phyloP scores from a whole-genome alignment of 2,329 filamentous ascomycete species.

The Colletotrichum sp. region DNA sequence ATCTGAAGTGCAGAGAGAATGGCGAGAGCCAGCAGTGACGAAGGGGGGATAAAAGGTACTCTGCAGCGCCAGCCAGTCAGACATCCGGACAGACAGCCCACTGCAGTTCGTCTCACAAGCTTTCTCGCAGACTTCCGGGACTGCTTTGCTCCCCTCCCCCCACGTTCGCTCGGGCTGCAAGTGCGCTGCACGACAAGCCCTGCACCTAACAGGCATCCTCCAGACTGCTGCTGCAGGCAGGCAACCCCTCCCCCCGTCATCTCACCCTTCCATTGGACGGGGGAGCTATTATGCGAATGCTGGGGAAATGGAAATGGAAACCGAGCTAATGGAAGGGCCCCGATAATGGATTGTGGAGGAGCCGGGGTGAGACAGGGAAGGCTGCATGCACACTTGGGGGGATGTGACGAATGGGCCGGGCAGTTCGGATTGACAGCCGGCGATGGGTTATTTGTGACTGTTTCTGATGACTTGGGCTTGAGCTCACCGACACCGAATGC shows the following conservation, averaged over 20 bases:
- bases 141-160: not conserved
- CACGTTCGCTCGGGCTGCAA: slow-evolving; percentile 7
- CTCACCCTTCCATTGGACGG: not conserved
- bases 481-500: not conserved
- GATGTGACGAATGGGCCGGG: not conserved
- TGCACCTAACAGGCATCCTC: not conserved
- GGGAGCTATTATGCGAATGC: slow-evolving; percentile 16
- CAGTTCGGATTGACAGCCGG: slow-evolving; percentile 4
- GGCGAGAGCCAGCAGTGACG: not conserved
- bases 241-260: not conserved
- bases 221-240: not conserved
- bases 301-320: slow-evolving; percentile 21
- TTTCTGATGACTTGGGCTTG: not conserved
- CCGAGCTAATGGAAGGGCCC: slow-evolving; percentile 17
- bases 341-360: slow-evolving; percentile 16
- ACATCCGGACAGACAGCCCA: not conserved
- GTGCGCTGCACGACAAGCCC: not conserved
- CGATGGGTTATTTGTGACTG: not conserved
- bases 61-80: not conserved
- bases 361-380: not conserved
- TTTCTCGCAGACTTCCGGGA: slow-evolving; percentile 2
- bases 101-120: slow-evolving; percentile 14
- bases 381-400: not conserved
- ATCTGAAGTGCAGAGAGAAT: not conserved
- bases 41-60: not conserved